phyloP scores from a whole-genome alignment of 257 asterid species.

The Dorcoceras hygrometricum region DNA sequence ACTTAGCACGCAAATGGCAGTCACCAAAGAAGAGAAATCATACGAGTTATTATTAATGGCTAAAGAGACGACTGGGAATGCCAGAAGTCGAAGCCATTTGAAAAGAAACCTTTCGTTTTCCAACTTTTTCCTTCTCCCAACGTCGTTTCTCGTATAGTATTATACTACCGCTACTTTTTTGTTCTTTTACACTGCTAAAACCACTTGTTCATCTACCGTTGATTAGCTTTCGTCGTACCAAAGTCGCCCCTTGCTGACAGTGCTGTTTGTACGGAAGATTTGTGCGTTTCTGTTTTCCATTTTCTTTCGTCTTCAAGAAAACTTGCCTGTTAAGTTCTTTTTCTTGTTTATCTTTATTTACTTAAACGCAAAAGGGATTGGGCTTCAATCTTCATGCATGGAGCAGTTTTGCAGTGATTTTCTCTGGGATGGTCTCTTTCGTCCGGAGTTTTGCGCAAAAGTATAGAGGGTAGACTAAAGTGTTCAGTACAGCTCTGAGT shows the following conservation, averaged over 20 bases:
- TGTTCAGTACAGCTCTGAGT: background rate
- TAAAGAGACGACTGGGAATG: background rate
- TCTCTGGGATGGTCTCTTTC: background rate
- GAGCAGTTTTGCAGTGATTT: conserved; percentile 7
- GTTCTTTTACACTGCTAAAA: too few relatives aligned
- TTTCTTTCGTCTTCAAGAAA: conserved; percentile 23
- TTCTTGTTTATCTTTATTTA: too few relatives aligned
- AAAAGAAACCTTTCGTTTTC: background rate
- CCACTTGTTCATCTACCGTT: background rate
- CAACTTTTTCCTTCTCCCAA: background rate
- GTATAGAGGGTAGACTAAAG: background rate
- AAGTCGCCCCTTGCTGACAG: background rate
- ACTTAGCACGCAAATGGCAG: too few relatives aligned
- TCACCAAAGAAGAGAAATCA: too few relatives aligned
- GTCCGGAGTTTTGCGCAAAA: background rate
- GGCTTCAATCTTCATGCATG: conserved; percentile 21
- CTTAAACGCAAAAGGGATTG: background rate
- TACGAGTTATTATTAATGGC: background rate
- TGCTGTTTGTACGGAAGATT: conserved; percentile 1
- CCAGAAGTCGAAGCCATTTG: background rate
- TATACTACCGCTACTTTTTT: background rate
- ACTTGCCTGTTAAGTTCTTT: background rate
- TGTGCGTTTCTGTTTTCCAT: conserved; percentile 4
- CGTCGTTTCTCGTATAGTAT: too few relatives aligned
- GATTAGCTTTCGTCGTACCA: too few relatives aligned